Base-by-base conservation (phyloP, 805 yeast species). In the Candida maris region DNA sequence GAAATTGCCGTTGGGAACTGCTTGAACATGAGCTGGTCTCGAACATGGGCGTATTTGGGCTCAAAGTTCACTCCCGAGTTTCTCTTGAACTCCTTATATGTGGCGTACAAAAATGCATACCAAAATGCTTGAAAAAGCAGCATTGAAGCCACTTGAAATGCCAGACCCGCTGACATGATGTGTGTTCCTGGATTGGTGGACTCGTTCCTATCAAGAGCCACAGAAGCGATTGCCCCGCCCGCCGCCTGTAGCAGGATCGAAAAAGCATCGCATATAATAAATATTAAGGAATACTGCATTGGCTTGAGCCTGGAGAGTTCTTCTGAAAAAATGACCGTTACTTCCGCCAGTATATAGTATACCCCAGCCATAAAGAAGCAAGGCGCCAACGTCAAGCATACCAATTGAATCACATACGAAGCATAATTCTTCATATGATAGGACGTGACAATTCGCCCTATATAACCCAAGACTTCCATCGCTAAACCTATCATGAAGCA, bases 351-450 rank as follows among this genome's bases (percentile, higher is more conserved):
- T 37, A 79, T 66, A 45, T 69, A 79, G 58, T 85, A 85, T 2
- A 84, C 65, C 2, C 87, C 93, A 8, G 80, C 93, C 83, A 82
- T 80, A 29, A 81, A 66, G 54, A 85, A 80, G 5, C 82, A 83
- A 0, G 94, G 94, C 0, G 83, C 87, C 31, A 85, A 57, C 0
- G 87, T 81, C 37, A 84, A 62, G 46, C 77, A 65, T 37, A 77
- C 67, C 45, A 79, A 72, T 55, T 85, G 91, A 43, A 75, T 58
- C 27, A 81, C 45, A 51, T 68, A 85, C 23, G 65, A 58, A 32
- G 65, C 54, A 19, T 52, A 35, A 24, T 59, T 46, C 6, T 35
- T 28, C 15, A 37, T 23, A 42, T 68, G 52, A 30, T 50, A 44
- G 16, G 70, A 65, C 1, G 79, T 66, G 29, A 70, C 42, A 1